Conservation (phyloP, 805 yeast species). For the Phaffomyces antillensis region DNA sequence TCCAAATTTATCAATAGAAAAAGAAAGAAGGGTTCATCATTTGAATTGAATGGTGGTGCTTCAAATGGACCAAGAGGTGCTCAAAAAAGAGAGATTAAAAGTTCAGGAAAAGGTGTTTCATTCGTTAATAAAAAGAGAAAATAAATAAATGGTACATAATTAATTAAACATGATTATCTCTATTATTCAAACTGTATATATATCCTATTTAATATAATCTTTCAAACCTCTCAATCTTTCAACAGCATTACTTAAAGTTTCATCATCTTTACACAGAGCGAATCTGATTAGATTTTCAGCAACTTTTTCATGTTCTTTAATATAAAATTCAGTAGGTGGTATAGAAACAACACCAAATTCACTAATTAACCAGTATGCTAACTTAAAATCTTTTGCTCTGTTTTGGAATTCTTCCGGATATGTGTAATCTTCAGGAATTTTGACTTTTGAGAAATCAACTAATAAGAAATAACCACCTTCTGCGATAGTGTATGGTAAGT, state of each 20-base stretch:
- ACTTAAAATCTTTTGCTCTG: conserved; percentile 78
- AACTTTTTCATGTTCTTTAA: conserved; percentile 58
- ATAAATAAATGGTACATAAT: neutral
- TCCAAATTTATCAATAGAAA: conserved; percentile 18
- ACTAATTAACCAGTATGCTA: conserved; percentile 88
- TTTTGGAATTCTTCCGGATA: conserved; percentile 63
- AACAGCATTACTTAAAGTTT: conserved; percentile 73
- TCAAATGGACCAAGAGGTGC: conserved; percentile 48
- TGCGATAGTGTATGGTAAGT: conserved; percentile 82
- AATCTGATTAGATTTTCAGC: conserved; percentile 85
- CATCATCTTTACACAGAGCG: conserved; percentile 94
- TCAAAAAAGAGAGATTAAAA: conserved; percentile 28
- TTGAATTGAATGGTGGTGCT: conserved; percentile 52
- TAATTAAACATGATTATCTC: neutral
- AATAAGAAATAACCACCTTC: conserved; percentile 92
- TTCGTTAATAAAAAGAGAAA: conserved; percentile 16
- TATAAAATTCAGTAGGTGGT: conserved; percentile 94
- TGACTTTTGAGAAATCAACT: conserved; percentile 78
- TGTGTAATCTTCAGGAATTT: conserved; percentile 64
- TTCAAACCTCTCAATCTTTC: conserved; percentile 63
- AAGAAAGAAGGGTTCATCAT: conserved; percentile 33
- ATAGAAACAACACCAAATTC: conserved; percentile 93
- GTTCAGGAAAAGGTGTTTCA: conserved; percentile 18
- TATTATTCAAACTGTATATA: neutral
- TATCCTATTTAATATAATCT: conserved; percentile 39